Evolutionary conservation across 495 filamentous ascomycete species (phyloP).

Genomic region (Daldinia concentrica): DNA sequence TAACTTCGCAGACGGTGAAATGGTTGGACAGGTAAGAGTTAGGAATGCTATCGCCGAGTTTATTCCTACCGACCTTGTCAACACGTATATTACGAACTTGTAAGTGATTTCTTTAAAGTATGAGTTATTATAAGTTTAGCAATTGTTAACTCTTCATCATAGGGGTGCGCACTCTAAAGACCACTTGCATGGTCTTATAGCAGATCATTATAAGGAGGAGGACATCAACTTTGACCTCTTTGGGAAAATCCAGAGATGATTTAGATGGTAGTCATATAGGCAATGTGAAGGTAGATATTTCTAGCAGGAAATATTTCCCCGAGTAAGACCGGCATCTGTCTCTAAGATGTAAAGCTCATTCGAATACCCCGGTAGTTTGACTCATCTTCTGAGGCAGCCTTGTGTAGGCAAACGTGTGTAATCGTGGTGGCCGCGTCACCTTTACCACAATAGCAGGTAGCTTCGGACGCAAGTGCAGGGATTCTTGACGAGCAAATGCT

Average conservation of each 20-base stretch:
- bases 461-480: slow-evolving; percentile 32
- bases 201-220: slow-evolving; percentile 85
- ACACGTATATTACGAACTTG: slow-evolving; percentile 94
- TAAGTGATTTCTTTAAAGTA: slow-evolving; percentile 57
- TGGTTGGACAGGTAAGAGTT: slow-evolving; percentile 79
- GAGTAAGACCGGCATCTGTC: neutral
- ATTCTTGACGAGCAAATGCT: slow-evolving; percentile 8
- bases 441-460: slow-evolving; percentile 4
- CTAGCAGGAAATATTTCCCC: neutral
- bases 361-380: slow-evolving; percentile 30
- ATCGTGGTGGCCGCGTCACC: slow-evolving; percentile 43
- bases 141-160: slow-evolving; percentile 45
- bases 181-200: slow-evolving; percentile 81
- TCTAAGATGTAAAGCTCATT: slow-evolving; percentile 7
- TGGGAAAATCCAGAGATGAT: slow-evolving; percentile 41
- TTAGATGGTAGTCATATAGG: neutral
- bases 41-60: slow-evolving; percentile 86
- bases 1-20: slow-evolving; percentile 73
- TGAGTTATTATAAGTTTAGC: neutral
- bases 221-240: slow-evolving; percentile 72
- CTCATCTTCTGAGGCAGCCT: slow-evolving; percentile 27
- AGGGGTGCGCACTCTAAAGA: slow-evolving; percentile 83
- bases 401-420: neutral
- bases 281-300: neutral
- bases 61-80: slow-evolving; percentile 80